Evolutionary conservation across 2,329 filamentous ascomycete genomes (phyloP).

Genomic region (Rhytidhysteron rufulum): DNA sequence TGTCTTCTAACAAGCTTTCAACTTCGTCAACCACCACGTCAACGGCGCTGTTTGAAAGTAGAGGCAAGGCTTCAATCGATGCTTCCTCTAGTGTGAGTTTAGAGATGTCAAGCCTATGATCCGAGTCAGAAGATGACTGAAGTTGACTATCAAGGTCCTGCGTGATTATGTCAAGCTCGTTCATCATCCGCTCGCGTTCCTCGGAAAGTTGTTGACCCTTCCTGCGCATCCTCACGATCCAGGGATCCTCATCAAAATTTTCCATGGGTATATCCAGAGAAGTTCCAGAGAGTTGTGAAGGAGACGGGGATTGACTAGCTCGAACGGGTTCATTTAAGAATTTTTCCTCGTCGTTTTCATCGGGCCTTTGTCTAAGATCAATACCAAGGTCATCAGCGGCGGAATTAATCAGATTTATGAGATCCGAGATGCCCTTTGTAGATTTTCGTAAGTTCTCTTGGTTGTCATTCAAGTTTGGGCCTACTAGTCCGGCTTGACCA

Average conservation of each 20-base stretch:
- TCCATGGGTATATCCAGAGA: conserved; percentile 4
- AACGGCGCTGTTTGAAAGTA: conserved; percentile 16
- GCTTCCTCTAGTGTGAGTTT: conserved; percentile 10
- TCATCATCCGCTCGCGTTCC: conserved; percentile 17
- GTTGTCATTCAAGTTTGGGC: conserved; percentile 30
- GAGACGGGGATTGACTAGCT: conserved; percentile 7
- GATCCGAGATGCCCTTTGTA: conserved; percentile 29
- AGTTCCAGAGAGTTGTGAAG: background rate
- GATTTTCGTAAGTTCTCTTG: conserved; percentile 13
- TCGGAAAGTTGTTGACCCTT: conserved; percentile 18
- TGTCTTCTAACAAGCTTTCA: conserved; percentile 12
- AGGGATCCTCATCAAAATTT: conserved; percentile 16
- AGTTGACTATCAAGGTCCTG: background rate
- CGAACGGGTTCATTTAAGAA: conserved; percentile 22
- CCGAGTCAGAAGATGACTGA: background rate
- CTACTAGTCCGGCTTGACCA: conserved; percentile 17
- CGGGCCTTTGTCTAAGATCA: conserved; percentile 23
- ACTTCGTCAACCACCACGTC: conserved; percentile 14
- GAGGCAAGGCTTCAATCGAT: conserved; percentile 7
- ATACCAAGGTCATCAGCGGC: conserved; percentile 33
- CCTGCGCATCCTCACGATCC: conserved; percentile 16
- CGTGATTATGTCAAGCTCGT: conserved; percentile 11
- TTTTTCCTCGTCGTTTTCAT: conserved; percentile 17
- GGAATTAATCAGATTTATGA: conserved; percentile 34
- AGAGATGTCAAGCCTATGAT: conserved; percentile 1